Conservation (phyloP, 192 early-diverging fungal species). For the Coemansia sp. region DNA sequence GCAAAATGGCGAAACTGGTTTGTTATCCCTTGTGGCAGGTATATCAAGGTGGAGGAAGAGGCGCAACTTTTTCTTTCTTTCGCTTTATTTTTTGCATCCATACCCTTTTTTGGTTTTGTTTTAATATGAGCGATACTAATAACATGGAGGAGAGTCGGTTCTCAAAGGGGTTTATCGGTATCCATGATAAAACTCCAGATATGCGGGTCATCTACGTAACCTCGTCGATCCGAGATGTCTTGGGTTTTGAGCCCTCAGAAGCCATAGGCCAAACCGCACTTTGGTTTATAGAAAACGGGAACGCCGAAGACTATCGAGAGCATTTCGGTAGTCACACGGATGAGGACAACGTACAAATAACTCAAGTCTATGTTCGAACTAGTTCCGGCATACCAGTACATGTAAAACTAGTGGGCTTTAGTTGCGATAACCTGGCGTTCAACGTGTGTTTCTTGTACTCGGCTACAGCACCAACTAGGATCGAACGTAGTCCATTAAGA, state of each 20-base stretch:
- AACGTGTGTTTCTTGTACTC: slow-evolving; percentile 17
- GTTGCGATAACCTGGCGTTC: slow-evolving; percentile 25
- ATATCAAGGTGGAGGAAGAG: too few species aligned
- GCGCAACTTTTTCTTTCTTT: too few species aligned
- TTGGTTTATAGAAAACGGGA: slow-evolving; percentile 9
- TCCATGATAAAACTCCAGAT: slow-evolving; percentile 38
- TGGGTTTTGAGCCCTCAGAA: slow-evolving; percentile 17
- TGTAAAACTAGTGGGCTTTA: slow-evolving; percentile 25
- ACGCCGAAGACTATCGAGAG: slow-evolving; percentile 11
- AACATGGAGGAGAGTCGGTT: background rate
- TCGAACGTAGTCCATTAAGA: background rate
- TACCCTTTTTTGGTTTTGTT: background rate
- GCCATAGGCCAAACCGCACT: slow-evolving; percentile 8
- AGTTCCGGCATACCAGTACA: background rate
- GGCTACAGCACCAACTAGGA: background rate
- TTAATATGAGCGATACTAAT: background rate
- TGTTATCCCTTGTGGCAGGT: too few species aligned
- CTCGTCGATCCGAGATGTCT: slow-evolving; percentile 14
- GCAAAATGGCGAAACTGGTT: background rate
- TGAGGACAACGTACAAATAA: slow-evolving; percentile 10
- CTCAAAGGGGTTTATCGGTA: slow-evolving; percentile 27
- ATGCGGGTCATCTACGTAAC: slow-evolving; percentile 43
- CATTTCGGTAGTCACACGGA: background rate
- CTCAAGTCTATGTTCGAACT: background rate
- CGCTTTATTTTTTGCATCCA: background rate